Conservation (phyloP, 768 basidiomycete genomes). For the Tricholoma bakamatsutake region DNA sequence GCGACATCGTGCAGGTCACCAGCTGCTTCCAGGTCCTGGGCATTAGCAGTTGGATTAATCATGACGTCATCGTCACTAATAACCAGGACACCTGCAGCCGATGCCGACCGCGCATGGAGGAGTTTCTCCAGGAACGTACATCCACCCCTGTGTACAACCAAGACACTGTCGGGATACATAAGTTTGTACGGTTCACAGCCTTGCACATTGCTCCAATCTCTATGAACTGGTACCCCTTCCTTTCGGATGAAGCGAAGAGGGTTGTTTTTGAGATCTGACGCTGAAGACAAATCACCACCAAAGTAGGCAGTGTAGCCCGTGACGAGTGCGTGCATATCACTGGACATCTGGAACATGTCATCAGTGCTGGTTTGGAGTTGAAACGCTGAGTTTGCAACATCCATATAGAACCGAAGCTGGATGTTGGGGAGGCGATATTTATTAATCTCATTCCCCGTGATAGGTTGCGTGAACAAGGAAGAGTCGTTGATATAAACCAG, state of each 20-base stretch:
- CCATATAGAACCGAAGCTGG: conserved; percentile 54
- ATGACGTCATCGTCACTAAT: conserved; percentile 53
- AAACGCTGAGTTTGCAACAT: conserved; percentile 42
- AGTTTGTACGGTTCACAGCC: conserved; percentile 58
- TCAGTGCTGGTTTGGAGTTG: conserved; percentile 32
- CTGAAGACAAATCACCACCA: conserved; percentile 51
- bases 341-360: conserved; percentile 17
- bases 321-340: conserved; percentile 42
- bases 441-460: conserved; percentile 18
- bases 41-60: conserved; percentile 63
- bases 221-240: conserved; percentile 51
- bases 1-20: conserved; percentile 56
- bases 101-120: conserved; percentile 55
- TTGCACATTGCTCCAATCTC: conserved; percentile 42
- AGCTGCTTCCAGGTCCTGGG: conserved; percentile 47
- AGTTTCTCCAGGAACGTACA: conserved; percentile 92
- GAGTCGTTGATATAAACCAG: conserved; percentile 76
- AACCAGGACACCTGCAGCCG: conserved; percentile 76
- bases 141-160: conserved; percentile 69
- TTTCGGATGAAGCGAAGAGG: conserved; percentile 41
- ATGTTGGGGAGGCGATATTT: conserved; percentile 35
- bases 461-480: conserved; percentile 31
- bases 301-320: conserved; percentile 65
- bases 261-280: conserved; percentile 15
- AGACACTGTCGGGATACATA: conserved; percentile 40